Evolutionary conservation across 805 yeast genomes (phyloP), one percentile per base, ranked within the genome.

Genomic region (Sugiyamaella smithiae): DNA sequence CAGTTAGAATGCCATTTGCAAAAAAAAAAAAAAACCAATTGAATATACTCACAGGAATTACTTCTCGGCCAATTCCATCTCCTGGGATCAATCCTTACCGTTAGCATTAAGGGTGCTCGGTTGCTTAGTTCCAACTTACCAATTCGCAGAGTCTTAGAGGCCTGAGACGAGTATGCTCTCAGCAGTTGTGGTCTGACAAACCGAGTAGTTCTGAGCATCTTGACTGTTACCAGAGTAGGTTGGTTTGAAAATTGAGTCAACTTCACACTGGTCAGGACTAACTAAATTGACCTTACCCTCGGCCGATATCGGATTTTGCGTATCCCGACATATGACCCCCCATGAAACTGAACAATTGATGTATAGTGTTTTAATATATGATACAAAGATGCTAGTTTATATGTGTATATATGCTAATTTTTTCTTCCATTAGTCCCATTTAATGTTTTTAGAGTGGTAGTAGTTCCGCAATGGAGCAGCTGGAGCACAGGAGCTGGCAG

Each of bases 1-100:
- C n/a, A n/a, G n/a, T n/a, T n/a, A n/a, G n/a, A n/a, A n/a, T n/a
- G n/a, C n/a, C n/a, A n/a, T n/a, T n/a, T n/a, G n/a, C n/a, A n/a
- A n/a, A n/a, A n/a, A n/a, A n/a, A n/a, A n/a, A n/a, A n/a, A n/a
- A n/a, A n/a, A 54, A 59, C 96, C 7, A 6, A 14, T 12, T 17
- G 14, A 33, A n/a, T 5, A 16, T 23, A 44, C 47, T 20, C 36
- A 44, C 49, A 53, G 99, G 99, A 52, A 93, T 90, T 41, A 93
- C 99, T 71, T 93, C 99, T 63, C 85, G 81, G 48, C 99, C 99
- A 59, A 93, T 93, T 57, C 99, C 99, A 68, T 93, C 99, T 66
- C 99, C 99, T 45, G 99, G 97, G 59, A 93, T 90, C 64, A 93
- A 77, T 51, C 87, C 84, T 45, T 37, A 31, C 40, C n/a, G 43